A percentile compares a stretch with the other conserved stretches of the same genome.
Conservation (phyloP, 2,329 filamentous ascomycete species). For the Phialocephala sp. region DNA sequence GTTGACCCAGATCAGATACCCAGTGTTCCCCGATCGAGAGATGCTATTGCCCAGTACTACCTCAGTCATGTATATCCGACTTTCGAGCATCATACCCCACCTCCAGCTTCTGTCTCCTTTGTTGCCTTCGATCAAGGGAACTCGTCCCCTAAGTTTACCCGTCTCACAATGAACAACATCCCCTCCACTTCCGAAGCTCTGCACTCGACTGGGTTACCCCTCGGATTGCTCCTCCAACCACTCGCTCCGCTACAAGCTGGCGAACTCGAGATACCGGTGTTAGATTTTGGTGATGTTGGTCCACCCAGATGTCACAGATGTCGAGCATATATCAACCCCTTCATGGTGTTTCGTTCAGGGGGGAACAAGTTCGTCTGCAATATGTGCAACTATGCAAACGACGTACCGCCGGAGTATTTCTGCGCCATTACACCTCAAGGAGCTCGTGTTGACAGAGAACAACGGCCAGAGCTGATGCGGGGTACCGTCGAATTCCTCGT, state of each 20-base stretch:
- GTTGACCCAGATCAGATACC: constrained; percentile 93
- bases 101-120: constrained; percentile 85
- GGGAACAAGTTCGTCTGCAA: constrained; percentile 98
- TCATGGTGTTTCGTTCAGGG: constrained; percentile 95
- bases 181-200: constrained; percentile 83
- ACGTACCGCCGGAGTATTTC: constrained; percentile 91
- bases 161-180: constrained; percentile 92
- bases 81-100: constrained; percentile 91
- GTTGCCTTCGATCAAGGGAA: constrained; percentile 97
- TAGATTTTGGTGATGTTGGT: constrained; percentile 92
- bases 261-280: constrained; percentile 84
- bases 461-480: constrained; percentile 85
- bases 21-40: constrained; percentile 85
- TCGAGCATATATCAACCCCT: constrained; percentile 96
- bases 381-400: constrained; percentile 96
- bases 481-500: constrained; percentile 97
- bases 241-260: constrained; percentile 82
- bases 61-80: constrained; percentile 90
- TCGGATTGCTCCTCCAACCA: constrained; percentile 89
- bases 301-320: constrained; percentile 92
- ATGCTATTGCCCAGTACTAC: constrained; percentile 82
- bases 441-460: constrained; percentile 83
- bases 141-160: constrained; percentile 90
- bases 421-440: constrained; percentile 88
- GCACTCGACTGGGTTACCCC: constrained; percentile 78